phyloP scores from a whole-genome alignment of 2,329 filamentous ascomycete genomes.

The Cercospora sesami region DNA sequence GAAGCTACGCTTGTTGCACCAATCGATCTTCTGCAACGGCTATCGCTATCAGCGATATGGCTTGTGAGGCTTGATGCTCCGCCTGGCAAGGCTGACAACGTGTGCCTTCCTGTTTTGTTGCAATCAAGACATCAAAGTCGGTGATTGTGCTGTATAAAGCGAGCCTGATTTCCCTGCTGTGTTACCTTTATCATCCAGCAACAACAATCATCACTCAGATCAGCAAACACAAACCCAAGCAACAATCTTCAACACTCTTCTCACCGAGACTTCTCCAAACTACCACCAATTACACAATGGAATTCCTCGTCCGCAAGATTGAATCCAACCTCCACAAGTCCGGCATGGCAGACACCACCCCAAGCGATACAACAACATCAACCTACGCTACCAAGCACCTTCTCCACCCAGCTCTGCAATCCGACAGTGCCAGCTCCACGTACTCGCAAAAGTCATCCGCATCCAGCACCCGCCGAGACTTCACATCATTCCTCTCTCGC shows the following conservation, averaged over 20 bases:
- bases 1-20: background rate
- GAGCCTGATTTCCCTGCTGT: background rate
- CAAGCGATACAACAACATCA: background rate
- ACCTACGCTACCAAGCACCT: background rate
- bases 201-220: background rate
- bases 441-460: conserved; percentile 7
- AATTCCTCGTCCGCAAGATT: conserved; percentile 12
- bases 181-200: conserved; percentile 1
- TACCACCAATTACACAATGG: conserved; percentile 8
- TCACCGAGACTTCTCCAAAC: background rate
- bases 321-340: conserved; percentile 14
- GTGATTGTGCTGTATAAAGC: background rate
- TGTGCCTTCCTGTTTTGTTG: background rate
- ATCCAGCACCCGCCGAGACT: background rate
- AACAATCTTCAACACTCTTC: background rate
- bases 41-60: conserved; percentile 6
- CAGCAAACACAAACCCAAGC: background rate
- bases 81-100: conserved; percentile 10
- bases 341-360: conserved; percentile 11
- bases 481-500: background rate
- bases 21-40: background rate
- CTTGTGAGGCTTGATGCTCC: conserved; percentile 12
- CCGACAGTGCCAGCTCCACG: conserved; percentile 4
- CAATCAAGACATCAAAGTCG: background rate
- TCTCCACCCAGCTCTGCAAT: background rate